phyloP scores from a whole-genome alignment of 345 rosid genomes.

The Hypericum perforatum region DNA sequence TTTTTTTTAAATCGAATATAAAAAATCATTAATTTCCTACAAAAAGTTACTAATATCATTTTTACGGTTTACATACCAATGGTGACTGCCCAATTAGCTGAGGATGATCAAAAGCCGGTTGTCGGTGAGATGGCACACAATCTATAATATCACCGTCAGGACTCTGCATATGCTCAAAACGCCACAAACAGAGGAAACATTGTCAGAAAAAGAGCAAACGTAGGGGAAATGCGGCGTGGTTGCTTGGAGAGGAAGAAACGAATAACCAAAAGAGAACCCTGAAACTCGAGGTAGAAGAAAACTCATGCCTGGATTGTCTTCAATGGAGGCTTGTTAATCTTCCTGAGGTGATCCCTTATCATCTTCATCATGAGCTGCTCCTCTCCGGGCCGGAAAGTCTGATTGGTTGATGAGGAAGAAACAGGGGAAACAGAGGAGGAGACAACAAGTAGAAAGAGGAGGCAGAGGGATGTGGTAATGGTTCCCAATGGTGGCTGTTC shows the following conservation, averaged over 20 bases:
- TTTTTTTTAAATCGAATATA: background rate
- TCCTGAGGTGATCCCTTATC: conserved; percentile 53
- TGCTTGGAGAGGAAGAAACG: background rate
- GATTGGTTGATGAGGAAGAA: conserved; percentile 35
- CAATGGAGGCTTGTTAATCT: conserved; percentile 76
- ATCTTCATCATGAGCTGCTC: conserved; percentile 45
- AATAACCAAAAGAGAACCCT: background rate
- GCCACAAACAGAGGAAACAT: conserved; percentile 5
- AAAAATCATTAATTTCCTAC: background rate
- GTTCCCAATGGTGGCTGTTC: conserved; percentile 18
- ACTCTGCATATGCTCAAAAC: conserved; percentile 39
- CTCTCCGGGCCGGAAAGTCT: conserved; percentile 34
- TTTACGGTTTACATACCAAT: conserved; percentile 37
- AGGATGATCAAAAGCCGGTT: conserved; percentile 93
- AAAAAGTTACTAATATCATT: background rate
- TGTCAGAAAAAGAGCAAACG: conserved; percentile 2
- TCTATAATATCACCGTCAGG: conserved; percentile 82
- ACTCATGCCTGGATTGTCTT: conserved; percentile 32
- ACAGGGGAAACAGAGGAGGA: conserved; percentile 35
- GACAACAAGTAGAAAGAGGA: conserved; percentile 28
- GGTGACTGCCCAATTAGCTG: conserved; percentile 55
- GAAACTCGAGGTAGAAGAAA: background rate
- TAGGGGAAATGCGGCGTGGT: conserved; percentile 5
- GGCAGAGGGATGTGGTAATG: conserved; percentile 31
- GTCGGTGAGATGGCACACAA: conserved; percentile 66